Percentiles rank a stretch among this genome's conserved stretches.
Evolutionary conservation across 768 basidiomycete species (phyloP).

Genomic region (Xerocomellus dryophilus): DNA sequence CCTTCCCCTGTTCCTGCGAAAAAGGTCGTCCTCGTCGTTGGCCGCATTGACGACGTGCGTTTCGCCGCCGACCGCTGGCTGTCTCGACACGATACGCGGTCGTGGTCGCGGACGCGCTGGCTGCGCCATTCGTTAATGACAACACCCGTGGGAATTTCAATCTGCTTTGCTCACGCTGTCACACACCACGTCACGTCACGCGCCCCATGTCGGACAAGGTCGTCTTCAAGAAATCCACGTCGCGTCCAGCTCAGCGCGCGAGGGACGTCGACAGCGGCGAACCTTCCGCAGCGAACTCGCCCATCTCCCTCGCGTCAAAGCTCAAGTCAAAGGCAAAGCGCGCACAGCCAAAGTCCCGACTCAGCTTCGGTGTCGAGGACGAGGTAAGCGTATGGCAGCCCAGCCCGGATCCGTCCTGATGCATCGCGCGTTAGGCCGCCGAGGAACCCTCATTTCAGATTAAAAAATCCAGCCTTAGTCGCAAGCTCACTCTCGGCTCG

Average conservation of each 20-base stretch:
- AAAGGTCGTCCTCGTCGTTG: slow-evolving; percentile 65
- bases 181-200: slow-evolving; percentile 27
- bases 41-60: slow-evolving; percentile 4
- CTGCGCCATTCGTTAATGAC: slow-evolving; percentile 21
- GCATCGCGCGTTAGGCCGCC: slow-evolving; percentile 45
- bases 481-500: slow-evolving; percentile 55
- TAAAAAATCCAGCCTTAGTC: slow-evolving; percentile 77
- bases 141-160: slow-evolving; percentile 28
- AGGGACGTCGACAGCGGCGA: slow-evolving; percentile 33
- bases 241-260: slow-evolving; percentile 38
- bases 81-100: slow-evolving; percentile 43
- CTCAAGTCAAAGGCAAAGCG: slow-evolving; percentile 72
- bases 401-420: slow-evolving; percentile 12
- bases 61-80: slow-evolving; percentile 5
- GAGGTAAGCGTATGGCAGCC: slow-evolving; percentile 47
- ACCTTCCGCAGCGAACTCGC: slow-evolving; percentile 37
- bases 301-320: slow-evolving; percentile 59
- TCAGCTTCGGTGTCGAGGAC: slow-evolving; percentile 75
- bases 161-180: slow-evolving; percentile 4
- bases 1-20: slow-evolving; percentile 63
- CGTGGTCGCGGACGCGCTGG: slow-evolving; percentile 46
- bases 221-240: slow-evolving; percentile 43
- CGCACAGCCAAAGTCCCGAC: slow-evolving; percentile 57
- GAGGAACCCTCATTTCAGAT: slow-evolving; percentile 69
- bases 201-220: slow-evolving; percentile 27